Base-by-base conservation (phyloP, 805 yeast species). In the Candida dajiaensis region DNA sequence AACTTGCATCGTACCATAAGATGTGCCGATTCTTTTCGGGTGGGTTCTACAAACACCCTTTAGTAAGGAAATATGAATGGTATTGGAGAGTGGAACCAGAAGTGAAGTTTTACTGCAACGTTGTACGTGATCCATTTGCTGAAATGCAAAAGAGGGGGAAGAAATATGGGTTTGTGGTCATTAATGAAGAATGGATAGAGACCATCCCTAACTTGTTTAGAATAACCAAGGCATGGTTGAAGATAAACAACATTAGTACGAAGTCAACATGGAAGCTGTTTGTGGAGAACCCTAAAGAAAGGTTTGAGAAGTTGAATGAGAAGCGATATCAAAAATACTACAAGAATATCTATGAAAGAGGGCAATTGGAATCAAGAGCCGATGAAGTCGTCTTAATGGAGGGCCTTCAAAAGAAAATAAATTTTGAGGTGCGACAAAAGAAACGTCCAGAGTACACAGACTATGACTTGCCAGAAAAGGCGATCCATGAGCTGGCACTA, bases 21-120 rank as follows among this genome's bases (percentile, higher is more conserved):
- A 92, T 92, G 98, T 92, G 98, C 63, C 74, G 97, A n/a, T 90
- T 83, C 62, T 88, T 86, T 61, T 80, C 95, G 0, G 96, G 96
- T 1, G 72, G 73, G 47, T 92, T 92, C 60, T 88, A 78, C 67
- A 78, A 82, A 49, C 97, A 92, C 63, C 85, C 85, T 6, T 61
- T 87, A 51, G 83, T 92, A 38, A 65, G 66, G 43, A 74, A 80
- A 49, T 74, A 80, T 46, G 89, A 89, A 50, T 92, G 96, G 95
- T 92, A 89, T 67, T 90, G 97, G 97, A 74, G 98, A 46, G 89
- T 94, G 12, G 99, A 94, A 64, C 98, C 98, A 3, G 85, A 85
- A 53, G 94, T 92, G 37, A 83, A 86, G 53, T 89, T 88, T 61
- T 89, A 74, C 62, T 92, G 99, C 66, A 97, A 92, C 63, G 65